Percentiles rank a stretch among this genome's conserved stretches.
Evolutionary conservation across 164 flowering plant genomes (phyloP).

Genomic region (Sedum album): DNA sequence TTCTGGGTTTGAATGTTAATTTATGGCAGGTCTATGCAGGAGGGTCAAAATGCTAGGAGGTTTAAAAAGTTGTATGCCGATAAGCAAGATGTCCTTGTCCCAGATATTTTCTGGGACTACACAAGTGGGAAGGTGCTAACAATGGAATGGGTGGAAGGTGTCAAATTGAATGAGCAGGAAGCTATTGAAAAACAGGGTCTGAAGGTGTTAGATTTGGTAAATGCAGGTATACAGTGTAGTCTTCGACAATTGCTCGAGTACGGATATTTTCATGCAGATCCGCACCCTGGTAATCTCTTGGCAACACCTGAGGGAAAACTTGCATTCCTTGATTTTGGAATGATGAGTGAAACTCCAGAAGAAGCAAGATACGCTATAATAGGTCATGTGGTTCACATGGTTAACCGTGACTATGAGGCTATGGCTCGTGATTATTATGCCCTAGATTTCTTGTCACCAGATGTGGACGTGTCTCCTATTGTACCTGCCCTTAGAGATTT

Average conservation of each 20-base stretch:
- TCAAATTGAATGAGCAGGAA: constrained; percentile 79
- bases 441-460: constrained; percentile 78
- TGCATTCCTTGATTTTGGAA: constrained; percentile 97
- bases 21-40: constrained; percentile 75
- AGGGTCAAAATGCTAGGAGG: constrained; percentile 90
- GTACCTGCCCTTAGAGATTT: constrained; percentile 86
- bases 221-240: constrained; percentile 90
- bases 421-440: constrained; percentile 98
- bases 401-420: constrained; percentile 96
- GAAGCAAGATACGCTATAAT: constrained; percentile 91
- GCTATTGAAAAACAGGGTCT: constrained; percentile 84
- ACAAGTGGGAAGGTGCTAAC: constrained; percentile 89
- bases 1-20: constrained; percentile 41
- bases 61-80: constrained; percentile 93
- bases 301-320: constrained; percentile 97
- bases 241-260: constrained; percentile 92
- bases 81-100: constrained; percentile 78
- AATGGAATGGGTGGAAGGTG: constrained; percentile 97
- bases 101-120: constrained; percentile 92
- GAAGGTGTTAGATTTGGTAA: constrained; percentile 84
- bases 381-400: constrained; percentile 98
- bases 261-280: constrained; percentile 97
- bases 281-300: constrained; percentile 97
- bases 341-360: constrained; percentile 99
- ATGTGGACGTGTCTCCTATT: constrained; percentile 90